Percentiles rank a stretch among this genome's conserved stretches.
Evolutionary conservation across 2,329 filamentous ascomycete species (phyloP).

Genomic region (Cladosporium sp.): DNA sequence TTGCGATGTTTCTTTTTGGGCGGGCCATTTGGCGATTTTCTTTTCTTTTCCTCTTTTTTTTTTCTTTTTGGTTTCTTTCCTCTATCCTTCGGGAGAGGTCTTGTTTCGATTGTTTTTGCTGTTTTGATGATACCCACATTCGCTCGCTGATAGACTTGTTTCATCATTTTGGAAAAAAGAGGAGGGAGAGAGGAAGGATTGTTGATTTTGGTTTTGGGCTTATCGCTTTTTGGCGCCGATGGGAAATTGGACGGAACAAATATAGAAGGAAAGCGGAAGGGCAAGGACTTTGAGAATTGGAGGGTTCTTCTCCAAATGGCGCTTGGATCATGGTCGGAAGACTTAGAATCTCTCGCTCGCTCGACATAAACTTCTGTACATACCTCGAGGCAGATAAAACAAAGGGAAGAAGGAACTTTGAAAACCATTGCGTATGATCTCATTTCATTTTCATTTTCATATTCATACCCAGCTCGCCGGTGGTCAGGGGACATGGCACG

Average conservation of each 20-base stretch:
- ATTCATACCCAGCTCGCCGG: too few species aligned
- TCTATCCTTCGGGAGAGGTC: background rate
- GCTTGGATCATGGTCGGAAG: background rate
- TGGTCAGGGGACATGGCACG: too few species aligned
- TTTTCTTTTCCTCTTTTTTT: background rate
- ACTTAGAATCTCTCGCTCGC: too few species aligned
- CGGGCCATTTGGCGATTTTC: background rate
- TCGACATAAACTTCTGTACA: background rate
- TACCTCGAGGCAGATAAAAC: background rate
- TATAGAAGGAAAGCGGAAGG: background rate
- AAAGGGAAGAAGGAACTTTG: too few species aligned
- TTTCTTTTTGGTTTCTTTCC: background rate
- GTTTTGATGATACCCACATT: constrained; percentile 21
- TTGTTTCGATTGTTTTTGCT: background rate
- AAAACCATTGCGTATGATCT: too few species aligned
- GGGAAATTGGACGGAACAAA: background rate
- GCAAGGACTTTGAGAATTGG: background rate
- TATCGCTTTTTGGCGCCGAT: background rate
- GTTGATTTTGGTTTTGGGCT: too few species aligned
- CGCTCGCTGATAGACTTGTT: constrained; percentile 16
- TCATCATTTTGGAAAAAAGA: too few species aligned
- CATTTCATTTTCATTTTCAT: background rate
- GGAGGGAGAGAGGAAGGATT: too few species aligned
- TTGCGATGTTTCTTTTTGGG: background rate
- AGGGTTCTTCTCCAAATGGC: background rate